Evolutionary conservation across 805 yeast species (phyloP).

Genomic region (Metschnikowia similis): DNA sequence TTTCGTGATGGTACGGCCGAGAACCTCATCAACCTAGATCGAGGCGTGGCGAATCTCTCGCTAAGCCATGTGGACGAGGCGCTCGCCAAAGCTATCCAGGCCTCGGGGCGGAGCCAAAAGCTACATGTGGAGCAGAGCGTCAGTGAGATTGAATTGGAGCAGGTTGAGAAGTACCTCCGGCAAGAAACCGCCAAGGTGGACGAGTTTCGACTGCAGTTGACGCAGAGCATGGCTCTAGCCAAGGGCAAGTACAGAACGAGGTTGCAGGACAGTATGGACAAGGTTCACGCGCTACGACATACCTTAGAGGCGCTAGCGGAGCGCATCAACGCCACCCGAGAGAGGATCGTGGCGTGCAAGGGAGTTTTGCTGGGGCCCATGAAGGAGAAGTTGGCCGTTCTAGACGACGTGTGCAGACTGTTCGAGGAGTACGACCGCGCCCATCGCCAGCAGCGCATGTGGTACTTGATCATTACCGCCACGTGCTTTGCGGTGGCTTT

Average conservation of each 20-base stretch:
- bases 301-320: constrained; percentile 24
- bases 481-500: constrained; percentile 17
- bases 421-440: constrained; percentile 25
- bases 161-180: constrained; percentile 18
- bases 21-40: constrained; percentile 2
- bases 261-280: constrained; percentile 24
- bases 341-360: constrained; percentile 24
- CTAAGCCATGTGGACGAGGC: constrained; percentile 6
- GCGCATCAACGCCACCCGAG: constrained; percentile 23
- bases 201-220: constrained; percentile 19
- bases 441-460: constrained; percentile 25
- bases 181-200: constrained; percentile 17
- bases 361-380: constrained; percentile 23
- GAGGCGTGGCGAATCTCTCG: not conserved
- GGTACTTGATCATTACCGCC: constrained; percentile 22
- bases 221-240: constrained; percentile 15
- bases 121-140: not conserved
- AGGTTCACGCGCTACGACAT: constrained; percentile 25
- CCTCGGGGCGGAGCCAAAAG: constrained; percentile 2
- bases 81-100: constrained; percentile 1
- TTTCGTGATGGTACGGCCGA: not conserved
- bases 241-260: constrained; percentile 21
- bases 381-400: constrained; percentile 24
- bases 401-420: constrained; percentile 28
- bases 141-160: constrained; percentile 13